Evolutionary conservation across 108 stramenopile species (phyloP), one percentile per base, ranked within the genome.

Genomic region (Heterococcus sp.): DNA sequence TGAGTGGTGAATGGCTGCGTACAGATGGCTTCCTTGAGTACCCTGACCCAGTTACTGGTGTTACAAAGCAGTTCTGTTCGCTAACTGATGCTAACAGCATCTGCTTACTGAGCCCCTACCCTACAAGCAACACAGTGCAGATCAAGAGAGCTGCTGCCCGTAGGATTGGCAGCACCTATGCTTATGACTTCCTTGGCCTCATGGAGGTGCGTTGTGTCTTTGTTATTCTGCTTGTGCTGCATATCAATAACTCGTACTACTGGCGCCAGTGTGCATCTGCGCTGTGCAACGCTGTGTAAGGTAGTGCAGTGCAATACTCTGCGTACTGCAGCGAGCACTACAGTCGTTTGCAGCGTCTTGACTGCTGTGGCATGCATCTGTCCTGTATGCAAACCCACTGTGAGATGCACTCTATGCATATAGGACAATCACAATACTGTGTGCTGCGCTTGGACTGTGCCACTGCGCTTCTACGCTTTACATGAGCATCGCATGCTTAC

Each of bases 131-230:
- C 85, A 35, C 37, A 34, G 71, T 83, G 0, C 93, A 95, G 84
- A 94, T 92, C 64, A 95, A 95, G 93, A 93, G 97, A 73, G 92
- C 95, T 64, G 92, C 93, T 35, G 97, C 97, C 3, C 93, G 97
- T 86, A 92, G 95, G 73, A 94, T 96, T 72, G 97, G 97, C 70
- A 94, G 95, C 21, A 96, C 97, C 3, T 97, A 97, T 80, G 95
- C 95, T 26, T 94, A 95, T 78, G 97, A 97, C 81, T 97, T 95
- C 95, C 91, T 95, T 69, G 97, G 95, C 65, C 90, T 97, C 11
- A 78, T 97, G 77, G 97, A 96, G 81, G 78, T 72, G 72, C 72
- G 78, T 35, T 46, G 63, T 32, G 0, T 40, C n/a, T 38, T 40
- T 2, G 38, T 35, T 33, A 2, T 0, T 71, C 3, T 1, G 29